Conservation (phyloP, 1,139 yeast genomes). For the Zygosaccharomyces pseudobailii region DNA sequence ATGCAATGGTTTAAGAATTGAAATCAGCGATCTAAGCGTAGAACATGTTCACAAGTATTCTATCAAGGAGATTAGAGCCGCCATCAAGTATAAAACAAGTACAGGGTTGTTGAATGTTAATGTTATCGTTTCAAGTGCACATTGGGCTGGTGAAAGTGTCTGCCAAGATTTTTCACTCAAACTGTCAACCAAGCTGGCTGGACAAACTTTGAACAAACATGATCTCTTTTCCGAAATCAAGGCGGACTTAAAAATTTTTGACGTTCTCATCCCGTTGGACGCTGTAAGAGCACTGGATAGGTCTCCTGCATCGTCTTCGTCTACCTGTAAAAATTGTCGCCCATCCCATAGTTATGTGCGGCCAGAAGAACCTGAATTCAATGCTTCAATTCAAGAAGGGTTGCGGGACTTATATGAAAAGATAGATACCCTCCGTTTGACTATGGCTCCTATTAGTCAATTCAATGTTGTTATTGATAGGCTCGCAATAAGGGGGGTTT, state of each 20-base stretch:
- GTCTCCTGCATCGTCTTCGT: background rate
- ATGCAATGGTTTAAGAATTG: background rate
- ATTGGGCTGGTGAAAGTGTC: background rate
- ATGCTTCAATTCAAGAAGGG: constrained; percentile 2
- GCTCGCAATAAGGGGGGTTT: constrained; percentile 19
- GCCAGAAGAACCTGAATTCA: background rate
- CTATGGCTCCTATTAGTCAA: constrained; percentile 14
- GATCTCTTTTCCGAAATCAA: background rate
- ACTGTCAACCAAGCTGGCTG: background rate
- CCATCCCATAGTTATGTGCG: background rate
- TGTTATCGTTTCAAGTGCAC: background rate
- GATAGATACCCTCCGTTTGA: constrained; percentile 10
- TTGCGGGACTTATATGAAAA: constrained; percentile 11
- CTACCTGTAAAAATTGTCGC: background rate
- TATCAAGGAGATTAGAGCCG: background rate
- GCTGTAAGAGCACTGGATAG: background rate
- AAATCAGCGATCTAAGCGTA: background rate
- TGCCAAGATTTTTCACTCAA: background rate
- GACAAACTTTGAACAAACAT: background rate
- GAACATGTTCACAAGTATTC: background rate
- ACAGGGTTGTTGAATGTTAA: background rate
- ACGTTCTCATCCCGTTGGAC: constrained; percentile 2
- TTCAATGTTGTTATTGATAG: constrained; percentile 25
- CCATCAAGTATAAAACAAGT: background rate
- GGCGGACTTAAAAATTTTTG: background rate